These are phyloP conservation scores for Paraconiothyrium brasiliense DNA, from an alignment of 2,329 filamentous ascomycete genomes.

Conservation along the genomic window DNA sequence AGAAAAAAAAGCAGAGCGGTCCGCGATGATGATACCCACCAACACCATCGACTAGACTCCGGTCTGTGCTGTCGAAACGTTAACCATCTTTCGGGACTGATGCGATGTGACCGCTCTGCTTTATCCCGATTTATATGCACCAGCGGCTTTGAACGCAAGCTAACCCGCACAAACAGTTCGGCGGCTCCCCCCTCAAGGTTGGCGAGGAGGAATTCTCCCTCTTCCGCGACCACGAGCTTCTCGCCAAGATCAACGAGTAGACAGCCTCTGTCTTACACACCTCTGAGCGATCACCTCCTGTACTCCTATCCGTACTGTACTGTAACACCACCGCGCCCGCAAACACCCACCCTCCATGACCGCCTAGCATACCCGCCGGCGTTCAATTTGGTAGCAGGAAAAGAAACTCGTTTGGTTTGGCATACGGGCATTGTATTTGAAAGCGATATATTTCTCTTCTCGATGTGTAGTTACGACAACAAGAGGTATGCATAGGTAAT, in stretches of 20 bases:
- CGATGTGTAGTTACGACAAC: slow-evolving; percentile 27
- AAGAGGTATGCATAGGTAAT: slow-evolving; percentile 16
- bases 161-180: slow-evolving; percentile 68
- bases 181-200: slow-evolving; percentile 94
- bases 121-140: neutral
- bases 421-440: slow-evolving; percentile 28
- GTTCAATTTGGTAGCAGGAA: slow-evolving; percentile 37
- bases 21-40: slow-evolving; percentile 86
- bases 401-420: slow-evolving; percentile 1
- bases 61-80: slow-evolving; percentile 97
- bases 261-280: slow-evolving; percentile 2
- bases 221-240: slow-evolving; percentile 97
- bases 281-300: too few species aligned
- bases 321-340: slow-evolving; percentile 39
- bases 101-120: slow-evolving; percentile 55
- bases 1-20: neutral
- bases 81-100: slow-evolving; percentile 99
- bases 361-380: slow-evolving; percentile 42
- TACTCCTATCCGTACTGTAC: slow-evolving; percentile 29
- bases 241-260: slow-evolving; percentile 99
- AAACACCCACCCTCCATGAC: slow-evolving; percentile 14
- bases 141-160: neutral
- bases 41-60: slow-evolving; percentile 87
- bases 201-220: slow-evolving; percentile 96
- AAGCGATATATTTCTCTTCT: slow-evolving; percentile 20